These are phyloP conservation scores for Lentinula sp. DNA, from an alignment of 768 basidiomycete genomes.

Conservation along the genomic window DNA sequence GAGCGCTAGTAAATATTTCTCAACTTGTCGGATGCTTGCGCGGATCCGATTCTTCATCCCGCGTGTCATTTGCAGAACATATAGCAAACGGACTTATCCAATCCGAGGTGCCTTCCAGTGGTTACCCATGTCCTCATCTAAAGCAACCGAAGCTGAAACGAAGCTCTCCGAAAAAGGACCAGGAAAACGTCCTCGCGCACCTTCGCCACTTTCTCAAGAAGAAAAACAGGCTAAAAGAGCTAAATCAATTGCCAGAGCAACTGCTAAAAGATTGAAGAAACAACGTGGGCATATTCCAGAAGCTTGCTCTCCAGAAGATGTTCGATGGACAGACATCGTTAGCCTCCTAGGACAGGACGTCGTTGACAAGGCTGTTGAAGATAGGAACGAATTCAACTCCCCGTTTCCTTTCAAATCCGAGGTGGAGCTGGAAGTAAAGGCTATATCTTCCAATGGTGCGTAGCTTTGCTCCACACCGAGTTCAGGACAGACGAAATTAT, in stretches of 20 bases:
- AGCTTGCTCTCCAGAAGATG: slow-evolving; percentile 66
- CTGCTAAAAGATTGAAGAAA: not conserved
- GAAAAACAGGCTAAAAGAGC: slow-evolving; percentile 2
- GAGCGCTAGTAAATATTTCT: not conserved
- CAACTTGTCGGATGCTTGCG: not conserved
- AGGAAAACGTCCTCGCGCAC: slow-evolving; percentile 4
- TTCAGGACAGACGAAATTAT: slow-evolving; percentile 4
- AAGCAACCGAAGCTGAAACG: not conserved
- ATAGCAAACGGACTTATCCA: not conserved
- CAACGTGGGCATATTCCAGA: slow-evolving; percentile 26
- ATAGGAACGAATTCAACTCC: slow-evolving; percentile 47
- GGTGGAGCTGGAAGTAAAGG: slow-evolving; percentile 59
- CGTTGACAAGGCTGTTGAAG: slow-evolving; percentile 42
- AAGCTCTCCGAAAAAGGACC: not conserved
- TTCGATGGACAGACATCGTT: slow-evolving; percentile 66
- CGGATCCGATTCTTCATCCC: not conserved
- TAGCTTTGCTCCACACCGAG: slow-evolving; percentile 4
- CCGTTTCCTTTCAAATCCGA: slow-evolving; percentile 59
- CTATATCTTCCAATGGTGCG: slow-evolving; percentile 59
- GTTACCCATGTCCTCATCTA: not conserved
- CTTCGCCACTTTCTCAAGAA: not conserved
- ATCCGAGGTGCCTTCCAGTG: slow-evolving; percentile 6
- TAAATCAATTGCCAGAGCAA: not conserved
- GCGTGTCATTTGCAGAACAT: not conserved
- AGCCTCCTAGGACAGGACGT: slow-evolving; percentile 57